Conservation (phyloP, 352 stramenopile genomes). For the Phytophthora citricola region DNA sequence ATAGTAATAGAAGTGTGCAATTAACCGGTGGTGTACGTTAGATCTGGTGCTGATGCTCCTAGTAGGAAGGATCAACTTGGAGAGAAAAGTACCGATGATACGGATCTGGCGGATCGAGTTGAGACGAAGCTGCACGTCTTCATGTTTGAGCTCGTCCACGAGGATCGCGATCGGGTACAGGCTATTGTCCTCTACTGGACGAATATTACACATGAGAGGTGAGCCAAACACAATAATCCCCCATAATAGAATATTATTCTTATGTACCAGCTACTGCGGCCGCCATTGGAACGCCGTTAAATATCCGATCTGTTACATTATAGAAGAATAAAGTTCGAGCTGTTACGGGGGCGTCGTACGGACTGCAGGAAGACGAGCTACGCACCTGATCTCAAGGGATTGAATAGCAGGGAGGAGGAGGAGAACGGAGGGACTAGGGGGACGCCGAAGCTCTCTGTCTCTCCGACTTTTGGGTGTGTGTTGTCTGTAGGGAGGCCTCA, state of each 20-base stretch:
- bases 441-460: slow-evolving; percentile 13
- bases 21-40: slow-evolving; percentile 22
- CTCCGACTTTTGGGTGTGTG: slow-evolving; percentile 32
- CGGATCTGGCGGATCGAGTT: slow-evolving; percentile 93
- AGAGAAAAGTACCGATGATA: slow-evolving; percentile 77
- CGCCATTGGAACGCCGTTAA: slow-evolving; percentile 31
- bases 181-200: slow-evolving; percentile 65
- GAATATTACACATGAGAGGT: slow-evolving; percentile 28
- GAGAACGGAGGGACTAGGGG: slow-evolving; percentile 2
- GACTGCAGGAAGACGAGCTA: neutral
- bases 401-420: slow-evolving; percentile 1
- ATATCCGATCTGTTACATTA: slow-evolving; percentile 25
- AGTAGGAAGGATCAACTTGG: no score
- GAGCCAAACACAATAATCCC: neutral
- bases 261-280: slow-evolving; percentile 37
- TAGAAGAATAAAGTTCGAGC: neutral
- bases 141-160: slow-evolving; percentile 93
- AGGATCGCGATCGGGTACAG: slow-evolving; percentile 91
- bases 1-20: slow-evolving; percentile 1
- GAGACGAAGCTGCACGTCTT: slow-evolving; percentile 92
- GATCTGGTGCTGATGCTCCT: neutral
- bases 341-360: neutral
- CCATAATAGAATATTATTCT: slow-evolving; percentile 18
- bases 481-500: neutral
- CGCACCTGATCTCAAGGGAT: slow-evolving; percentile 1